Evolutionary conservation across 345 rosid genomes (phyloP).

Genomic region (Lepidium sativum): DNA sequence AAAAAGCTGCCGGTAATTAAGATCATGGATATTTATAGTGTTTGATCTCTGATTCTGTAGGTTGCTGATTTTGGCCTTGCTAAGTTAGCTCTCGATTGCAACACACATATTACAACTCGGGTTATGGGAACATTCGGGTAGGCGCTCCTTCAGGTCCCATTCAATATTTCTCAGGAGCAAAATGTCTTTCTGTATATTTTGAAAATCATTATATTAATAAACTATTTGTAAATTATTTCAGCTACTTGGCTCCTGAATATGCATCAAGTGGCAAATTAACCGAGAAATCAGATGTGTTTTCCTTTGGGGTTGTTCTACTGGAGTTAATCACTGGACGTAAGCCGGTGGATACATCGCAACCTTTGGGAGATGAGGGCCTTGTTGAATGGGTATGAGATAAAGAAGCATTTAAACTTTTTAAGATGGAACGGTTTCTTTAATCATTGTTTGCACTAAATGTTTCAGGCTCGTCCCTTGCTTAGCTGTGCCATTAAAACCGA

Average conservation of each 20-base stretch:
- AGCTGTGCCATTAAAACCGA: conserved; percentile 57
- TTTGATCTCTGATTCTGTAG: conserved; percentile 33
- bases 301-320: conserved; percentile 88
- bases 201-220: conserved; percentile 5
- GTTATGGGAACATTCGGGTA: conserved; percentile 99
- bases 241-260: conserved; percentile 99
- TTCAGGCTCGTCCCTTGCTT: conserved; percentile 92
- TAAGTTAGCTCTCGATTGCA: conserved; percentile 75
- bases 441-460: not conserved
- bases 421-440: not conserved
- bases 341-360: conserved; percentile 87
- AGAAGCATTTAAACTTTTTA: not conserved
- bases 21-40: conserved; percentile 14
- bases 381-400: conserved; percentile 75
- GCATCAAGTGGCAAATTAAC: conserved; percentile 95
- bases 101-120: conserved; percentile 85
- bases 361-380: conserved; percentile 90
- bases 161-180: not conserved
- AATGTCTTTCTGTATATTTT: not conserved
- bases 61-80: conserved; percentile 99
- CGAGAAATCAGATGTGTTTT: conserved; percentile 91
- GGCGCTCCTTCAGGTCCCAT: not conserved
- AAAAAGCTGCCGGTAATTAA: not conserved
- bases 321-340: conserved; percentile 94
- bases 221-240: conserved; percentile 13